These are phyloP conservation scores for Leptographium procerum DNA, from an alignment of 2,329 filamentous ascomycete genomes.

Conservation along the genomic window DNA sequence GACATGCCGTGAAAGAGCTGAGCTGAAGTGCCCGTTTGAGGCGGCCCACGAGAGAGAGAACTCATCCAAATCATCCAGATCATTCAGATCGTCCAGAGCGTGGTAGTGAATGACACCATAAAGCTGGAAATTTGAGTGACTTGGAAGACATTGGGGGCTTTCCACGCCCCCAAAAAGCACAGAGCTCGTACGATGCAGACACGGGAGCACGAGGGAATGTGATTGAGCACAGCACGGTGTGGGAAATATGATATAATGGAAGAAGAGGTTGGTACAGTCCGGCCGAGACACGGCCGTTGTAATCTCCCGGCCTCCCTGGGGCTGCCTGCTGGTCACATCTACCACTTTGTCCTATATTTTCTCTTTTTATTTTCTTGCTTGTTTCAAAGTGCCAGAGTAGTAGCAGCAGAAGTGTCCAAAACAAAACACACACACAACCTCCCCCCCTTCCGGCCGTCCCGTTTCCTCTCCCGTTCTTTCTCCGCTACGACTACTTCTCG, in stretches of 20 bases:
- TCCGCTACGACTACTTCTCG: not conserved
- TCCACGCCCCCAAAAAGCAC: not conserved
- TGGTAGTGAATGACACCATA: not conserved
- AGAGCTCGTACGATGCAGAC: not conserved
- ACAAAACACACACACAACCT: not conserved
- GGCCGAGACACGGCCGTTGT: slow-evolving; percentile 1
- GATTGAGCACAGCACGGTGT: not conserved
- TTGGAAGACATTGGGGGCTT: not conserved
- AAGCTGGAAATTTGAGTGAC: not conserved
- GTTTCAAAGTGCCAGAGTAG: not conserved
- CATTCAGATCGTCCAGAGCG: too few relatives aligned
- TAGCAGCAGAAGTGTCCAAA: not conserved
- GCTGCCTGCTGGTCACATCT: not conserved
- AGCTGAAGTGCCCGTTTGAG: too few relatives aligned
- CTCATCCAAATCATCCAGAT: too few relatives aligned
- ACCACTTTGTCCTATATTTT: too few relatives aligned
- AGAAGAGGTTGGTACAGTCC: not conserved
- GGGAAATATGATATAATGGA: not conserved
- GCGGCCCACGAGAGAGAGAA: not conserved
- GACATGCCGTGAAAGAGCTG: too few relatives aligned
- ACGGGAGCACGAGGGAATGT: not conserved
- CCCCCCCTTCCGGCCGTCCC: not conserved
- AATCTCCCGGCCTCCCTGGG: not conserved
- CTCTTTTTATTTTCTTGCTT: not conserved
- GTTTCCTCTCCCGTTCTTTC: not conserved